Conservation (phyloP, 2,329 filamentous ascomycete species). For the Fragosphaeria purpurea region DNA sequence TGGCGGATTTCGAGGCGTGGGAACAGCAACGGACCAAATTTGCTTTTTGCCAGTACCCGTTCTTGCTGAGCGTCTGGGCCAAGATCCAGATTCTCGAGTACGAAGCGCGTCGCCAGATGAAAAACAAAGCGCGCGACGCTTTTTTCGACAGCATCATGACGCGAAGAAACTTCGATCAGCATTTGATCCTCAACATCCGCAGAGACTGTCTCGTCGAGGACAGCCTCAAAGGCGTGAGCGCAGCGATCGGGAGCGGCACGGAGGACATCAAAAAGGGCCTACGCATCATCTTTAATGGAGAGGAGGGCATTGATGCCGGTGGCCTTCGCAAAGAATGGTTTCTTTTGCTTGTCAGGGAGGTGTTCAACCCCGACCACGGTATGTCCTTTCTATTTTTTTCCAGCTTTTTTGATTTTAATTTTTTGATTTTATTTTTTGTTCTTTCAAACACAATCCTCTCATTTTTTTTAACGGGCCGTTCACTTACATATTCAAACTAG, state of each 20-base stretch:
- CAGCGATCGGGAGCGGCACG: constrained; percentile 67
- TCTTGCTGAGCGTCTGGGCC: constrained; percentile 82
- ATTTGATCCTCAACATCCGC: constrained; percentile 66
- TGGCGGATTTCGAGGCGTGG: constrained; percentile 82
- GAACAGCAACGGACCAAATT: constrained; percentile 66
- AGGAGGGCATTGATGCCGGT: constrained; percentile 86
- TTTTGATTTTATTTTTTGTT: neutral
- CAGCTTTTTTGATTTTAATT: neutral
- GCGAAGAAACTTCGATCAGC: constrained; percentile 62
- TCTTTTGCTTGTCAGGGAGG: constrained; percentile 72
- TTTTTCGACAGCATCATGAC: constrained; percentile 85
- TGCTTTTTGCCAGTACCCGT: constrained; percentile 85
- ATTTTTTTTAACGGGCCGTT: neutral
- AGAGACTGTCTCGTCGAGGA: constrained; percentile 83
- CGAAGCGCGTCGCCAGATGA: constrained; percentile 82
- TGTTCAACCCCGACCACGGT: constrained; percentile 88
- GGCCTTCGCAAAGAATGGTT: constrained; percentile 94
- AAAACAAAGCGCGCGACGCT: constrained; percentile 74
- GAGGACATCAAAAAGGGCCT: constrained; percentile 88
- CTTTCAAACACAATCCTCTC: neutral
- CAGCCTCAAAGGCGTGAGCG: constrained; percentile 73
- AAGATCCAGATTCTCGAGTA: constrained; percentile 87
- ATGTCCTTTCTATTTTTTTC: constrained; percentile 22
- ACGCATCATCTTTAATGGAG: constrained; percentile 73
- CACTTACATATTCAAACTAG: constrained; percentile 30